Evolutionary conservation across 2,329 filamentous ascomycete species (phyloP).

Genomic region (Piedraia hortae): DNA sequence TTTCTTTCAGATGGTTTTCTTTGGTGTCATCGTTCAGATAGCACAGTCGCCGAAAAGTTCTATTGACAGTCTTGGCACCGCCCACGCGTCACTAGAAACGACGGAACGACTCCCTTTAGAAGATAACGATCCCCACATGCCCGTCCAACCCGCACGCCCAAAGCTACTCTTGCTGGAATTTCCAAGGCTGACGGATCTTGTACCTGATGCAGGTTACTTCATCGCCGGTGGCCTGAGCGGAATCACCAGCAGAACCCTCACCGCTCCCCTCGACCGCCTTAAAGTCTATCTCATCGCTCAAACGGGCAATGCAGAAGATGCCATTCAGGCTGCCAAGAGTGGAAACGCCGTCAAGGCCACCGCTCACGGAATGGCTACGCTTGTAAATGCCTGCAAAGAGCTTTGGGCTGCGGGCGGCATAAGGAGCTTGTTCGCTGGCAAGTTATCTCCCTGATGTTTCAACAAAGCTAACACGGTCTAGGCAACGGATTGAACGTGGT

Average conservation of each 20-base stretch:
- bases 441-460: conserved; percentile 9
- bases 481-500: conserved; percentile 89
- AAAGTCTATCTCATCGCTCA: conserved; percentile 96
- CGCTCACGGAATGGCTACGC: conserved; percentile 37
- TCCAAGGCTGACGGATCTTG: conserved; percentile 26
- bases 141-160: conserved; percentile 11
- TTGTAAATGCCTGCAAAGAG: conserved; percentile 45
- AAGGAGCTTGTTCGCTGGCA: conserved; percentile 77
- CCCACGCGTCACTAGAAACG: background rate
- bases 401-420: conserved; percentile 69
- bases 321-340: conserved; percentile 37
- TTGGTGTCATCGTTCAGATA: conserved; percentile 42
- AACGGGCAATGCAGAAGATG: conserved; percentile 34
- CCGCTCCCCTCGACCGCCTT: conserved; percentile 80
- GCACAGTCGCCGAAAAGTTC: conserved; percentile 2
- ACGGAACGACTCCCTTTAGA: conserved; percentile 2
- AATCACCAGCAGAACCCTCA: conserved; percentile 81
- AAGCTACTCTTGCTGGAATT: conserved; percentile 5
- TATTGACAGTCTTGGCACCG: conserved; percentile 1
- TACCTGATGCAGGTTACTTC: conserved; percentile 90
- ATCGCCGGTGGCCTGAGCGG: conserved; percentile 83
- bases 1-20: conserved; percentile 43
- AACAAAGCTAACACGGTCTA: conserved; percentile 14
- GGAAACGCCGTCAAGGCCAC: conserved; percentile 38
- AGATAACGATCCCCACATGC: conserved; percentile 11